phyloP scores from a whole-genome alignment of 306 rosid species.

The Trichosanthes truncata region DNA sequence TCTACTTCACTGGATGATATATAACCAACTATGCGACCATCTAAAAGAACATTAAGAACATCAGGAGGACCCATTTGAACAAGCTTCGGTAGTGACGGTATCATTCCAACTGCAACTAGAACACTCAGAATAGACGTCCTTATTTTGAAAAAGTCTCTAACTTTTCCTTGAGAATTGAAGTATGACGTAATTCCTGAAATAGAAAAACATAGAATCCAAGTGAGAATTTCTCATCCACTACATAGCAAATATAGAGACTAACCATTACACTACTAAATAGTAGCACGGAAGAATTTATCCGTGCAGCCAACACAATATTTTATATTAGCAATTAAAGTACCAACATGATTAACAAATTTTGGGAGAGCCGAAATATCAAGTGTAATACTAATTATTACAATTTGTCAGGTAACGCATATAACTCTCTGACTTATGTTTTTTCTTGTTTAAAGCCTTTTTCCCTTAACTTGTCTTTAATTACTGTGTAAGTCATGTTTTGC shows the following conservation, averaged over 20 bases:
- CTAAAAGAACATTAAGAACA: conserved; percentile 61
- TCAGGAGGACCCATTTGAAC: conserved; percentile 68
- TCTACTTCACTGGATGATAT: conserved; percentile 61
- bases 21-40: conserved; percentile 74
- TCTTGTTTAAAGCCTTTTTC: not conserved
- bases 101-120: conserved; percentile 60
- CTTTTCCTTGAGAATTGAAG: conserved; percentile 62
- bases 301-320: not conserved
- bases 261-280: not conserved
- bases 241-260: not conserved
- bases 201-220: not conserved
- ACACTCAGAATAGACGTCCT: conserved; percentile 36
- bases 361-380: not conserved
- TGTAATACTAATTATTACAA: not conserved
- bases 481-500: not conserved
- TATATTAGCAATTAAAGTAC: not conserved
- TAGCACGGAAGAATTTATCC: not conserved
- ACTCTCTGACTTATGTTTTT: not conserved
- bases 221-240: not conserved
- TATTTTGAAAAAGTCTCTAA: conserved; percentile 48
- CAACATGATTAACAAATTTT: not conserved
- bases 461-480: not conserved
- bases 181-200: conserved; percentile 70
- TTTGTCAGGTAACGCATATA: not conserved
- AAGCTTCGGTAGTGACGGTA: conserved; percentile 47